These are phyloP conservation scores for Decorospora gaudefroyi DNA, from an alignment of 2,329 filamentous ascomycete species.

Conservation along the genomic window DNA sequence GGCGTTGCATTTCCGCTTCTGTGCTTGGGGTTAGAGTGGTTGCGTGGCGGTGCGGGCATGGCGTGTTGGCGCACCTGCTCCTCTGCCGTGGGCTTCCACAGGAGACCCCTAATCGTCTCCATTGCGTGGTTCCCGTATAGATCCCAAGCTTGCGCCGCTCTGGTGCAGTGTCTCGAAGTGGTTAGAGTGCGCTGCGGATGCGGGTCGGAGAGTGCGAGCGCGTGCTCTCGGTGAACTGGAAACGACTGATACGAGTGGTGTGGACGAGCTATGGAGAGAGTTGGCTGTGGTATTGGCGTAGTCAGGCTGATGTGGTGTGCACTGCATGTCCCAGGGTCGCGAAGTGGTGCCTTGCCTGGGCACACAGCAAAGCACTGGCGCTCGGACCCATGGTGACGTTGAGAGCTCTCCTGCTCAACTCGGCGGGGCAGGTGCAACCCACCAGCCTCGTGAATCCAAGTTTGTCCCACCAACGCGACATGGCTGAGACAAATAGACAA, in stretches of 20 bases:
- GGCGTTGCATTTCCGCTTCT: constrained; percentile 95
- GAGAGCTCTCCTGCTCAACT: constrained; percentile 28
- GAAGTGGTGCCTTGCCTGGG: constrained; percentile 31
- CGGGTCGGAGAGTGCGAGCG: no score
- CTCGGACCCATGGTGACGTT: constrained; percentile 36
- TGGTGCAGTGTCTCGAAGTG: no score
- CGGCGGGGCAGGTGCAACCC: constrained; percentile 29
- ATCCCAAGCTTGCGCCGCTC: no score
- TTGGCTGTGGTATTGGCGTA: no score
- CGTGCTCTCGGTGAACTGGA: no score
- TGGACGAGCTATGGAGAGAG: no score
- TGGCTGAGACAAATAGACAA: constrained; percentile 6
- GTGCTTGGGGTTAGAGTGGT: constrained; percentile 21
- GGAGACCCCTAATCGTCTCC: constrained; percentile 84
- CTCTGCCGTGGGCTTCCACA: constrained; percentile 90
- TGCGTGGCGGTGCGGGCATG: neutral
- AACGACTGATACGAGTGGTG: no score
- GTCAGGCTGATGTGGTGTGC: neutral
- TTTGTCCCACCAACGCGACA: constrained; percentile 12
- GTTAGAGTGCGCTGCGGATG: no score
- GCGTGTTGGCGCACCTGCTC: constrained; percentile 69
- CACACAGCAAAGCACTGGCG: constrained; percentile 17
- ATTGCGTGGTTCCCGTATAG: constrained; percentile 58
- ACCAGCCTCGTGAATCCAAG: constrained; percentile 18
- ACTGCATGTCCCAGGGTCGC: constrained; percentile 14